Evolutionary conservation across 2,329 filamentous ascomycete species (phyloP), one percentile per base, ranked within the genome.

Genomic region (Tolypocladium pustulatum): DNA sequence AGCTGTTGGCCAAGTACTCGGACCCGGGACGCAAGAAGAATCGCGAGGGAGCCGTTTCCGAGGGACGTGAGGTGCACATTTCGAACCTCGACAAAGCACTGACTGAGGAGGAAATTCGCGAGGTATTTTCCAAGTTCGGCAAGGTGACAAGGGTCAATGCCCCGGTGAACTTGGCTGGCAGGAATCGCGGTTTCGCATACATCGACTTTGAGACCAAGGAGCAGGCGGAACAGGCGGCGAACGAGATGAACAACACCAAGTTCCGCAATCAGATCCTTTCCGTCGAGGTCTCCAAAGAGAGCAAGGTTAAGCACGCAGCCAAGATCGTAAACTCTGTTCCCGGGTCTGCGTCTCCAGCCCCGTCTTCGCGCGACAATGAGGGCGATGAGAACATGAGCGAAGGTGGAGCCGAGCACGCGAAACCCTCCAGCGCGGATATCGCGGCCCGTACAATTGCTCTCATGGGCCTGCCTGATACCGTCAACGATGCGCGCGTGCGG

Each of bases 391-490:
- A 70, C 36, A 78, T 75, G 67, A 57, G 69, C 0, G 71, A 75
- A 58, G 65, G 60, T 15, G 54, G 36, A n/a, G 56, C 32, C 43
- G 60, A 59, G 17, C 55, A 56, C 27, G 46, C 64, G 51, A 68
- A 68, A 15, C 76, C 78, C 22, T 76, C 79, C 0, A 72, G 75
- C 9, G 71, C 71, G 7, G 79, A 84, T 20, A 81, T 83, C 25
- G 72, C 78, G 36, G 83, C 86, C 55, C 86, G 91, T 57, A 94
- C 90, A 0, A 80, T 97, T 55, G 88, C 87, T 12, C 77, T 99
- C 34, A 83, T 97, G 73, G 88, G 92, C 62, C 78, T 99, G 1
- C 91, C 94, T 0, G 94, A 97, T 68, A 97, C 92, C 0, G 84
- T 97, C 66, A 97, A 95, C 63, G 90, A 96, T 67, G 85, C 89